Evolutionary conservation across 352 stramenopile species (phyloP), one percentile per base, ranked within the genome.

Genomic region (Phytopythium montanum): DNA sequence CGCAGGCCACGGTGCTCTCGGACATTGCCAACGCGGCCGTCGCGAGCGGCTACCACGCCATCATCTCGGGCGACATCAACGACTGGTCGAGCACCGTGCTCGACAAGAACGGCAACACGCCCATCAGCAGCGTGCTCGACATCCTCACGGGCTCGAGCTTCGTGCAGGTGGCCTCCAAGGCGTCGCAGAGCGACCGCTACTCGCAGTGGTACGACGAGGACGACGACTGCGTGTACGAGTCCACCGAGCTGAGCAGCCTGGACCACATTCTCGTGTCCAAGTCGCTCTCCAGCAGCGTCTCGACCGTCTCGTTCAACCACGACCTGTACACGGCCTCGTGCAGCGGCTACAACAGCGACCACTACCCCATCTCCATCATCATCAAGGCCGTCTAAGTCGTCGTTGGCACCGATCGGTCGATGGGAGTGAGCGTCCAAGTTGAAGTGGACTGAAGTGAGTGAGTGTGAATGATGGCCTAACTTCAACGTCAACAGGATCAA

Each of bases 11-110:
- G 25, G 76, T 90, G 21, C 60, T 88, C 2, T 60, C 78, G 3
- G 66, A 57, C 45, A 38, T 87, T 28, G 76, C 68, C 18, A 75
- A 79, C 38, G 66, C 56, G 49, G 68, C 75, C 5, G 64, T 85
- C n/a, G 54, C 54, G 19, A 65, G 64, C 25, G 73, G 72, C 28
- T 64, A 87, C 65, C 74, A 90, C 58, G 69, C 77, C 44, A 85
- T 89, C 64, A 59, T 89, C 61, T 84, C 79, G 13, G 78, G 81
- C 4, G 78, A 90, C 61, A 62, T 90, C 46, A 90, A 90, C 62
- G 81, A 90, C 68, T 89, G 69, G 65, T 86, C 76, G 31, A 53
- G 59, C 18, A 63, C 42, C 0, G 66, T 82, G 23, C 64, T 69
- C 16, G 81, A 89, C 75, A 77, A 79, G 68, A 89, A 86, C 73